Evolutionary conservation across 2,329 filamentous ascomycete species (phyloP), one percentile per base, ranked within the genome.

Genomic region (Magnaporthiopsis rhizophila): DNA sequence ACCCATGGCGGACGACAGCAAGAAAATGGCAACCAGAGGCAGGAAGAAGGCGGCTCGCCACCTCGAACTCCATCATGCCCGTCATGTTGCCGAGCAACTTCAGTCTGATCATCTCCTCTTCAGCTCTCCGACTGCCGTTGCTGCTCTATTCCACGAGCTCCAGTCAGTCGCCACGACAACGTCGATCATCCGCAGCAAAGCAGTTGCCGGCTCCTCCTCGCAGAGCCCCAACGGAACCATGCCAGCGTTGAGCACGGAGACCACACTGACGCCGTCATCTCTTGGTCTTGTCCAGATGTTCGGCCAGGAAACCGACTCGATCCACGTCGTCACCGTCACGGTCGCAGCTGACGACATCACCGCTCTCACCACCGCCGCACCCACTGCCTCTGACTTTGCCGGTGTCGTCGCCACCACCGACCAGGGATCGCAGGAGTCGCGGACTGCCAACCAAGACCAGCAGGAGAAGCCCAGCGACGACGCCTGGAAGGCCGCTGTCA

Each of bases 401-500:
- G 18, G 45, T 2, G 18, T 45, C 38, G 45, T 11, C n/a, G 18
- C 45, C 45, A 53, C 45, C 18, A 38, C 36, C 15, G 45, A 53
- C 45, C 45, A 53, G 18, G 45, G 21, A 18, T 3, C 45, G 7
- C 18, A 53, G 45, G 45, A 53, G 45, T n/a, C 21, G 6, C 18
- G 7, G 8, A 3, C 45, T 53, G 45, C 45, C 45, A n/a, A 7
- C 21, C 45, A 62, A 7, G 45, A 62, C 1, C 56, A 62, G 45
- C 30, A 32, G 8, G 28, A 18, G 38, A 56, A 30, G 61, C 38
- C 18, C 15, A 45, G 56, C 2, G 61, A 62, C 4, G 61, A 62
- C 26, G 61, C 38, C 24, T 62, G 61, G 61, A 62, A 62, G 45
- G 32, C 56, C 28, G 61, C 61, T 15, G 61, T 62, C n/a, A 45